Evolutionary conservation across 1,139 yeast species (phyloP).

Genomic region (Schwanniomyces etchellsii): DNA sequence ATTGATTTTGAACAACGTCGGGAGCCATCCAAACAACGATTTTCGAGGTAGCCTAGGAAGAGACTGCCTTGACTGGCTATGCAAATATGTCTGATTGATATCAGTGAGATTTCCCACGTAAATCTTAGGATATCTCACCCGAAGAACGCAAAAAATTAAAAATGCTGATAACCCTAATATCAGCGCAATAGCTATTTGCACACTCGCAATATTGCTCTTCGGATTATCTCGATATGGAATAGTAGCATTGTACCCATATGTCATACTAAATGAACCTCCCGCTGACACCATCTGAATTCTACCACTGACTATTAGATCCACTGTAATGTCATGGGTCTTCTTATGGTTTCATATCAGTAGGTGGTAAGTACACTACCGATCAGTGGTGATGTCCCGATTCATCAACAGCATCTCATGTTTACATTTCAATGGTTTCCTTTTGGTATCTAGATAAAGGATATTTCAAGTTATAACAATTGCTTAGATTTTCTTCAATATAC

Average conservation of each 20-base stretch:
- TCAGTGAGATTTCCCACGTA: slow-evolving; percentile 55
- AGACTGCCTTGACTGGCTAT: slow-evolving; percentile 37
- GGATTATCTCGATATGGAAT: slow-evolving; percentile 15
- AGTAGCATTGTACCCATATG: not conserved
- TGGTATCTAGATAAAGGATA: too few species aligned
- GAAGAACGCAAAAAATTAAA: slow-evolving; percentile 54
- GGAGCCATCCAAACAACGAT: slow-evolving; percentile 76
- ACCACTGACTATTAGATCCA: too few species aligned
- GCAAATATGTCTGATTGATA: slow-evolving; percentile 36
- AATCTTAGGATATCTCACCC: slow-evolving; percentile 64
- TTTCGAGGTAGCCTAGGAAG: slow-evolving; percentile 30
- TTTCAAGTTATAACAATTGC: too few species aligned
- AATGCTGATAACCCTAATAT: slow-evolving; percentile 62
- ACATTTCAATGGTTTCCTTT: too few species aligned
- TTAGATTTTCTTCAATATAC: too few species aligned
- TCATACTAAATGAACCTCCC: not conserved
- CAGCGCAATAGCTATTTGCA: slow-evolving; percentile 57
- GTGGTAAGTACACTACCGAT: too few species aligned
- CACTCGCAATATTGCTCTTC: slow-evolving; percentile 34
- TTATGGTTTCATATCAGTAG: too few species aligned
- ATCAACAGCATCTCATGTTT: too few species aligned
- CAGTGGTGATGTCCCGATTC: too few species aligned
- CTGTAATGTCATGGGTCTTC: too few species aligned
- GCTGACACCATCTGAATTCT: too few species aligned
- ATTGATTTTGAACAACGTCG: slow-evolving; percentile 53